phyloP scores from a whole-genome alignment of 129 eudicot species.

The Escallonia rubra region DNA sequence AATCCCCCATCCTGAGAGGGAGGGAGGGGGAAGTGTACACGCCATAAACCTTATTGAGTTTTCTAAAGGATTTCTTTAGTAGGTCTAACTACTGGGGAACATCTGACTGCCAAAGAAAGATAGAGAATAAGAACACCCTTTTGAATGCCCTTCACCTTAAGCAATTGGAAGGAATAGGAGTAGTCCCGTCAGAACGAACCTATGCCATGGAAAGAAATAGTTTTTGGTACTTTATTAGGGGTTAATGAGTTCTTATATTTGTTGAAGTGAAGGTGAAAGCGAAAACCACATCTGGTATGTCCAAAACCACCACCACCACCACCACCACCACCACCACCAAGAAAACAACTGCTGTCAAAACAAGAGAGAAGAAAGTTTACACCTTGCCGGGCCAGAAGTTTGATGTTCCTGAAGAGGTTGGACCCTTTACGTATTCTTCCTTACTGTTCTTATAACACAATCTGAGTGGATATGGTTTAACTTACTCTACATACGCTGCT shows the following conservation, averaged over 20 bases:
- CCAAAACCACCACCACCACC: constrained; percentile 34
- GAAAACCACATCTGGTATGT: constrained; percentile 42
- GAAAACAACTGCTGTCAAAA: constrained; percentile 31
- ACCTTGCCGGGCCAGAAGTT: constrained; percentile 74
- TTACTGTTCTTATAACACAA: background rate
- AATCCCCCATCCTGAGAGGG: no score
- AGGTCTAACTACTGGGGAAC: no score
- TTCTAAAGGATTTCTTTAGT: no score
- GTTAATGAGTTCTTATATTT: background rate
- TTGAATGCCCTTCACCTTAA: no score
- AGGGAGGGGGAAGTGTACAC: no score
- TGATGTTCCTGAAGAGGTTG: constrained; percentile 93
- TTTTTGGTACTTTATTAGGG: background rate
- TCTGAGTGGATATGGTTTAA: background rate
- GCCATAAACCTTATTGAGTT: no score
- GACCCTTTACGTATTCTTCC: background rate
- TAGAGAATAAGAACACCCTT: no score
- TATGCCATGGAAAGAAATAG: no score
- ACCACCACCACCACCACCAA: constrained; percentile 41
- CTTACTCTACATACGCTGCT: background rate
- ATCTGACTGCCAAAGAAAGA: no score
- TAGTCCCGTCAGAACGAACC: no score
- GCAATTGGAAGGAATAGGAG: no score
- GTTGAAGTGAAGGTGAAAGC: constrained; percentile 28
- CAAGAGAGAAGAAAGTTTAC: constrained; percentile 71